Evolutionary conservation across 306 rosid species (phyloP), one percentile per base, ranked within the genome.

Genomic region (Prinsepia uniflora): DNA sequence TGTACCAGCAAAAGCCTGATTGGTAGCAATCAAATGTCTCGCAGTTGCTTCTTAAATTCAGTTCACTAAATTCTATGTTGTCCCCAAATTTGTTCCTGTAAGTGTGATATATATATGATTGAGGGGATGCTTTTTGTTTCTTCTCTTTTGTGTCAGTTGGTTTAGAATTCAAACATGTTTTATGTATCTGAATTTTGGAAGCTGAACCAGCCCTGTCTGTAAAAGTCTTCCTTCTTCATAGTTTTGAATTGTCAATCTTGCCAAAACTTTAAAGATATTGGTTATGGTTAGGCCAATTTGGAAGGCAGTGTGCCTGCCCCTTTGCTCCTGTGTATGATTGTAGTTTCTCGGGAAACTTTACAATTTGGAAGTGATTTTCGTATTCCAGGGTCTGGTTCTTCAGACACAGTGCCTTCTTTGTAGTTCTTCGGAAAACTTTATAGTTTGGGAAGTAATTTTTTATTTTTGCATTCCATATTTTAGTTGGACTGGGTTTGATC

Each of bases 1-100:
- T 17, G 74, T 74, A 68, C 85, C 88, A 41, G 69, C 79, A 46
- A 80, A 89, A 84, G 77, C 85, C 78, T 82, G 78, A 86, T 30
- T 30, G 36, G 4, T 24, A 45, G 57, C 66, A 44, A 14, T 56
- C 4, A 56, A 14, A 42, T 42, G 54, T 53, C 2, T 12, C 12
- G 34, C 22, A 60, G 18, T 72, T 44, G 20, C 7, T 17, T 15
- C 55, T 24, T 15, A 70, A 41, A 49, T 74, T 44, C 70, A 65
- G 68, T 45, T 48, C 74, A 52, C 39, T 68, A 45, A 45, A 68
- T 47, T 69, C 15, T 63, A 68, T 55, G 45, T 75, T 68, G 10
- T 34, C 70, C 79, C 77, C 53, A 20, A 55, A 41, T 18, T 48
- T 78, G 43, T 62, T 60, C 54, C 34, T 65, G 70, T 42, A 52